Conservation (phyloP, 495 filamentous ascomycete species). For the Xylaria cubensis region DNA sequence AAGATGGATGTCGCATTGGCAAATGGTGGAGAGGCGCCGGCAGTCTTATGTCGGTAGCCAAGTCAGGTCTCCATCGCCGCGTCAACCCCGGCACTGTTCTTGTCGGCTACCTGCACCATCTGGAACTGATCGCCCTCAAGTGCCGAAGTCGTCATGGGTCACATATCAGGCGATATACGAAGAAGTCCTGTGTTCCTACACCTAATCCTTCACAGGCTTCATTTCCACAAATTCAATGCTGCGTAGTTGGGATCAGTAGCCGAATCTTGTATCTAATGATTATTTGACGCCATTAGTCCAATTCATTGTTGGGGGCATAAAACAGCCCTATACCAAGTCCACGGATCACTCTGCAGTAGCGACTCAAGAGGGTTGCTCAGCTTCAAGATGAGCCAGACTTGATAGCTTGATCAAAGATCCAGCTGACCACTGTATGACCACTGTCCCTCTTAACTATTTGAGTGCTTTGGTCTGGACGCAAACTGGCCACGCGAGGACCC, state of each 20-base stretch:
- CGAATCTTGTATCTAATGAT: neutral
- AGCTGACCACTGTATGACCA: constrained; percentile 1
- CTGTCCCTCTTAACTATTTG: constrained; percentile 2
- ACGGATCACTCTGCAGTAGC: constrained; percentile 19
- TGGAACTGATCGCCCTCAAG: constrained; percentile 20
- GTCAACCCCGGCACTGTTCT: constrained; percentile 10
- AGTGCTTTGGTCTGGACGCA: neutral
- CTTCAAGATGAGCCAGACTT: neutral
- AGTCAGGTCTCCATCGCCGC: constrained; percentile 6
- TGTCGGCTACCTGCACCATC: constrained; percentile 24
- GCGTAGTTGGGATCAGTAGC: neutral
- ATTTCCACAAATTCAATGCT: neutral
- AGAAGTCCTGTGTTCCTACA: neutral
- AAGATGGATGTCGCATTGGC: constrained; percentile 4
- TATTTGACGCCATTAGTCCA: neutral
- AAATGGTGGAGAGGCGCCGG: constrained; percentile 21
- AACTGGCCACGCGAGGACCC: neutral
- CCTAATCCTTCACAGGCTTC: neutral
- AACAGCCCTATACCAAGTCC: constrained; percentile 15
- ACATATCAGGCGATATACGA: neutral
- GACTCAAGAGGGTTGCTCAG: constrained; percentile 21
- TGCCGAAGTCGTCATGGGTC: constrained; percentile 13
- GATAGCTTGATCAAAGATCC: constrained; percentile 7
- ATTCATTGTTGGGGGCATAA: neutral
- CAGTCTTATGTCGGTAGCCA: constrained; percentile 23